These are phyloP conservation scores for Globisporangium canariense DNA, from an alignment of 352 stramenopile genomes.

Conservation along the genomic window DNA sequence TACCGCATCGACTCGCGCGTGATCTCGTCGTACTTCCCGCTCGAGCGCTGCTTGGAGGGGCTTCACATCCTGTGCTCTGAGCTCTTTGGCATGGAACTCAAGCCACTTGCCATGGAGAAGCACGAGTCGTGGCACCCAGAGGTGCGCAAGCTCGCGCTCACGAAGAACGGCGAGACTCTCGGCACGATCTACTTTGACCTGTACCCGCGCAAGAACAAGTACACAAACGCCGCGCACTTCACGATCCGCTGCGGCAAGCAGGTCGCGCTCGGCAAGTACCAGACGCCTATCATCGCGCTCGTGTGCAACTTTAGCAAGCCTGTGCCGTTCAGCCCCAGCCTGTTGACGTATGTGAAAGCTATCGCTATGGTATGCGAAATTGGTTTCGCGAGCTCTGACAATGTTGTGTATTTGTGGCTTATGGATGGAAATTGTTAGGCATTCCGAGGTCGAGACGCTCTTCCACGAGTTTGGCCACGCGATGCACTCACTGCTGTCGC, in stretches of 20 bases:
- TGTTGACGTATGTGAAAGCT: constrained; percentile 48
- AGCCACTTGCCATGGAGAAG: constrained; percentile 65
- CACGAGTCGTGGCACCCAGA: constrained; percentile 89
- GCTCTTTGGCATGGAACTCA: constrained; percentile 91
- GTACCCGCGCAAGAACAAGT: constrained; percentile 87
- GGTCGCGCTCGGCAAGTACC: constrained; percentile 60
- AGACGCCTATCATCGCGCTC: constrained; percentile 94
- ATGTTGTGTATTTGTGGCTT: neutral
- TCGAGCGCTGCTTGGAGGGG: constrained; percentile 90
- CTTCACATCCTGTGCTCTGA: constrained; percentile 84
- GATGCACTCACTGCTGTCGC: constrained; percentile 95
- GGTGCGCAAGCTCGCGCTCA: constrained; percentile 90
- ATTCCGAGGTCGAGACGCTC: constrained; percentile 96
- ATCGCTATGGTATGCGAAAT: neutral
- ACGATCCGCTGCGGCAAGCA: constrained; percentile 94
- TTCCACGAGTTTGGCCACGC: constrained; percentile 99
- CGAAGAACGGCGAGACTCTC: constrained; percentile 50
- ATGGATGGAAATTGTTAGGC: constrained; percentile 42
- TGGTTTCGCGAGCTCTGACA: neutral
- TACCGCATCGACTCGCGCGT: constrained; percentile 77
- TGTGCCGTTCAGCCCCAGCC: constrained; percentile 56
- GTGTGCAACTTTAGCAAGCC: constrained; percentile 89
- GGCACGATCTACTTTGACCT: constrained; percentile 96
- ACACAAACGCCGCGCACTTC: constrained; percentile 92
- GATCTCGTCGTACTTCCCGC: constrained; percentile 87